Evolutionary conservation across 805 yeast genomes (phyloP), one percentile per base, ranked within the genome.

Genomic region (Lipomyces starkeyi): DNA sequence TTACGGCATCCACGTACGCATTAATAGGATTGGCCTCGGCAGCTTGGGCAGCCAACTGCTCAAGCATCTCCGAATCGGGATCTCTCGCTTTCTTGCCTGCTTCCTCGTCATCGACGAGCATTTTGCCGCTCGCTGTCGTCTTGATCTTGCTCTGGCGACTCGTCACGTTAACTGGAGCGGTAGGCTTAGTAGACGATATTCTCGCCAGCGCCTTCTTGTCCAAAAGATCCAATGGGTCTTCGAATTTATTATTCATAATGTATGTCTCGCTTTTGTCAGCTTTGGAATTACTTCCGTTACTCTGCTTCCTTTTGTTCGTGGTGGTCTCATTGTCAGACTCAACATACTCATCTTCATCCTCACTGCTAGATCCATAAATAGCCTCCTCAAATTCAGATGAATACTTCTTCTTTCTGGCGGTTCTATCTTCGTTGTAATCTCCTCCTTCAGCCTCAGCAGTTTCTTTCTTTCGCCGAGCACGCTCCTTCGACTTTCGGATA

Each of bases 301-400:
- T 77, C 35, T 58, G 68, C 35, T 63, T 61, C 32, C 61, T 68
- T 73, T 32, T 71, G 72, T 37, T 54, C 52, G 49, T 58, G 35
- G 58, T 61, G 35, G 67, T 69, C 32, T 75, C 77, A 25, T 79
- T 85, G 25, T 77, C 82, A 5, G 81, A 86, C 43, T 82, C 86
- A 25, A 83, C 88, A 6, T 81, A 84, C 17, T 82, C 87, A 27
- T 83, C 86, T 35, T 86, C 90, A 43, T 43, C 49, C 43, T 87
- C 91, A 62, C 89, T 86, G 53, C 85, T 86, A 8, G 87, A 85
- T 63, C 89, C 96, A 79, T 94, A 91, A 58, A 95, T 81, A 0
- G 97, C 98, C 77, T 91, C 95, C 75, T 95, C 99, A 74, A 91
- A 92, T 49, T 97, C 98, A 67, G 97, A 91, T 78, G 88, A 86